These are phyloP conservation scores for Pichia cephalocereana DNA, from an alignment of 805 yeast species.

Conservation along the genomic window DNA sequence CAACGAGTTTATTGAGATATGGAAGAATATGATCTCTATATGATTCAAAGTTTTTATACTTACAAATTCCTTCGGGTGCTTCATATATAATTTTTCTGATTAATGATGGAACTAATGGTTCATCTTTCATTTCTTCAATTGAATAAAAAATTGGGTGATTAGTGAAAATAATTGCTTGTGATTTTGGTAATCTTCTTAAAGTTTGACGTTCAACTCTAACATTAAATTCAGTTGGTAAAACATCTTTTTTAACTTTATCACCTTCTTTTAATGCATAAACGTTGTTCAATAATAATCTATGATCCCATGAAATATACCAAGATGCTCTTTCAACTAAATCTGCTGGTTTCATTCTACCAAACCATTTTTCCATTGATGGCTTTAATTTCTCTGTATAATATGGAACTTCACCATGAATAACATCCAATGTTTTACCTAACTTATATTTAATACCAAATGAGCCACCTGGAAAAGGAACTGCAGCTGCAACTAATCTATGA, in stretches of 20 bases:
- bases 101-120: constrained; percentile 63
- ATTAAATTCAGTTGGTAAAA: constrained; percentile 44
- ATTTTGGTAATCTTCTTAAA: constrained; percentile 54
- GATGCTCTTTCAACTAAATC: constrained; percentile 68
- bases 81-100: constrained; percentile 53
- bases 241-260: constrained; percentile 37
- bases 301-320: constrained; percentile 71
- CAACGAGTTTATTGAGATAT: constrained; percentile 47
- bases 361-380: constrained; percentile 68
- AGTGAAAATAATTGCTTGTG: constrained; percentile 60
- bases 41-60: constrained; percentile 52
- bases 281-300: constrained; percentile 45
- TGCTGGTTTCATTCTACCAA: constrained; percentile 47
- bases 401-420: constrained; percentile 61
- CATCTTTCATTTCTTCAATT: constrained; percentile 74
- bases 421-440: constrained; percentile 52
- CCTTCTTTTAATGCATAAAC: constrained; percentile 41
- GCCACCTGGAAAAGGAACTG: constrained; percentile 76
- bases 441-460: constrained; percentile 54
- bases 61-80: constrained; percentile 56
- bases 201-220: constrained; percentile 72
- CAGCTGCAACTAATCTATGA: constrained; percentile 64
- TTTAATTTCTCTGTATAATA: constrained; percentile 57
- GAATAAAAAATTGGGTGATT: constrained; percentile 74
- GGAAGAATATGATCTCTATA: constrained; percentile 52